Conservation (phyloP, 495 filamentous ascomycete genomes). For the Durotheca rogersii region DNA sequence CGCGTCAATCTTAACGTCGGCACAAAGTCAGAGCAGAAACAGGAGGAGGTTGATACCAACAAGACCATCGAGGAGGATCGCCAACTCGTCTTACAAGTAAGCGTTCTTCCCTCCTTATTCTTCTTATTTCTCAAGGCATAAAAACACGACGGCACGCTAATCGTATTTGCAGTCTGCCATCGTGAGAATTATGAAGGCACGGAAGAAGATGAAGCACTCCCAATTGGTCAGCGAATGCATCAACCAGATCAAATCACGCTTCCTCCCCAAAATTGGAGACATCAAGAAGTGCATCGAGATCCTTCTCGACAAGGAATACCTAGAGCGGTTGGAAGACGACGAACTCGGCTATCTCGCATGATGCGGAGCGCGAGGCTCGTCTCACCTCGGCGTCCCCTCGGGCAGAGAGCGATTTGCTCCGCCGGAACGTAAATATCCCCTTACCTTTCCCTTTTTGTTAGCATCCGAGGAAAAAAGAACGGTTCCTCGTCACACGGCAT, state of each 20-base stretch:
- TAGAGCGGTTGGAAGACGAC: constrained; percentile 91
- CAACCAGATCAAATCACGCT: constrained; percentile 88
- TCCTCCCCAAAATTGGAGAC: constrained; percentile 86
- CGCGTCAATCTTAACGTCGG: constrained; percentile 93
- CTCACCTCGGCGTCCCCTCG: neutral
- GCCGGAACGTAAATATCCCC: constrained; percentile 3
- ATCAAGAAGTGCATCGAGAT: constrained; percentile 99
- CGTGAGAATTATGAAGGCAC: constrained; percentile 98
- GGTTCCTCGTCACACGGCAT: constrained; percentile 6
- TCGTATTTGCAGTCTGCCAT: constrained; percentile 77
- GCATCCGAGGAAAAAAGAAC: constrained; percentile 5
- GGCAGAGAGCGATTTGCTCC: neutral
- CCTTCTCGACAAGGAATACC: constrained; percentile 97
- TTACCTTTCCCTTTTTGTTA: constrained; percentile 7
- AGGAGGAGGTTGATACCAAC: constrained; percentile 93
- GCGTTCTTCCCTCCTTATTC: constrained; percentile 63
- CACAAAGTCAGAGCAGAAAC: constrained; percentile 92
- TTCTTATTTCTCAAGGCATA: constrained; percentile 56
- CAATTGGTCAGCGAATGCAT: constrained; percentile 93
- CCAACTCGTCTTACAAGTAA: constrained; percentile 93
- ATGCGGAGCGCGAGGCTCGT: constrained; percentile 9
- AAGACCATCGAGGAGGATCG: constrained; percentile 99
- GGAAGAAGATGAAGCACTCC: constrained; percentile 96
- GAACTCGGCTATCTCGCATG: constrained; percentile 90
- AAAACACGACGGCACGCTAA: constrained; percentile 19